Evolutionary conservation across 208 protist species (phyloP), one percentile per base, ranked within the genome.

Genomic region (Acanthamoeba royreba): DNA sequence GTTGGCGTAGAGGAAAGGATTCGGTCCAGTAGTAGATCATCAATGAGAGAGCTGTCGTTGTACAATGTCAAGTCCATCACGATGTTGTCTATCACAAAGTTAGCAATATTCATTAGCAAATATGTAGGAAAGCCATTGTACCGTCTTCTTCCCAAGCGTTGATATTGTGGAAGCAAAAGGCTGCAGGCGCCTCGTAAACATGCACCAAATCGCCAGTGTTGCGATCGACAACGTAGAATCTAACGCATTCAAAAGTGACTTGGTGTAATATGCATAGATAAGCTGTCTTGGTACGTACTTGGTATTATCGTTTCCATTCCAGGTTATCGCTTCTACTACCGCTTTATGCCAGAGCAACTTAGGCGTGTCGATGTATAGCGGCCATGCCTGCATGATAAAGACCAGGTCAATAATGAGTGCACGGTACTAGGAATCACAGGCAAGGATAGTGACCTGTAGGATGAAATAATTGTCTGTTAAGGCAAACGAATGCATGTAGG

Each of bases 141-240:
- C 45, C 66, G 17, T 79, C 66, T 17, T 79, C 66, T 43, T 79
- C 66, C 66, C 66, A 79, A 17, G 66, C 66, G 66, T 79, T 79
- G 38, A 79, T 79, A 40, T 79, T 79, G 66, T 79, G 66, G 38
- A 79, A 79, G 66, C 66, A 79, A 7, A 79, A 79, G 66, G 66
- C 66, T 22, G 66, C 66, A 13, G 66, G 66, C 1, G 66, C 33
- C 35, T 79, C 66, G 17, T 79, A 79, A 28, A 19, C n/a, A 31
- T 79, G 66, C 7, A 79, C 17, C 66, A 79, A 40, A 15, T 79
- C 66, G 38, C 66, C 66, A 15, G 66, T 45, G 66, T 79, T 79
- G 66, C 66, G 66, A 40, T 79, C 66, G 38, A 79, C 66, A 33
- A 79, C 66, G 38, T 79, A 79, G 28, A 79, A 79, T 5, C 66